Percentiles rank a stretch among this genome's conserved stretches.
These are phyloP conservation scores for Casaregolazyma lundiana DNA, from an alignment of 1,139 yeast genomes.

Conservation along the genomic window DNA sequence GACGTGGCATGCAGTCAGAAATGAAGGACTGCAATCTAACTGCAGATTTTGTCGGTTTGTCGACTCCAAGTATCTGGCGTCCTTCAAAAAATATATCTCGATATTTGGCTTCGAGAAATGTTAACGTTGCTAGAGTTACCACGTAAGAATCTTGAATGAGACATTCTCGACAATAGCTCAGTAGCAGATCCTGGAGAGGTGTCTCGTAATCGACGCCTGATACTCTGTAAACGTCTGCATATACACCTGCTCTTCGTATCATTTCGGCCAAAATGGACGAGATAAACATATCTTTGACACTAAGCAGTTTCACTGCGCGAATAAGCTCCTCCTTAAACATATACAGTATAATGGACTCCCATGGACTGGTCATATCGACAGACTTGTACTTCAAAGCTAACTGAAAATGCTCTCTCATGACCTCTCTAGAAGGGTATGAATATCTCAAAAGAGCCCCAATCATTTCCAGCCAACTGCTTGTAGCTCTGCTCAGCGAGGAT, in stretches of 20 bases:
- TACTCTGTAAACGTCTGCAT: constrained; percentile 41
- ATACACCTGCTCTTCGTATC: constrained; percentile 58
- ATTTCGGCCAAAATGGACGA: constrained; percentile 63
- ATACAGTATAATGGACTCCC: constrained; percentile 64
- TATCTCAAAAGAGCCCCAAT: constrained; percentile 57
- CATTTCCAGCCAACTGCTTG: constrained; percentile 69
- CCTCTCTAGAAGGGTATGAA: constrained; percentile 51
- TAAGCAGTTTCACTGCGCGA: constrained; percentile 56
- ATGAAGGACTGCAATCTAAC: not conserved
- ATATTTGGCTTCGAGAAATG: constrained; percentile 8
- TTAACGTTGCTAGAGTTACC: constrained; percentile 2
- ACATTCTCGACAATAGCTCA: constrained; percentile 27
- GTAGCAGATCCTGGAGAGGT: constrained; percentile 24
- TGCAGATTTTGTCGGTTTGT: not conserved
- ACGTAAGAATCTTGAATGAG: constrained; percentile 11
- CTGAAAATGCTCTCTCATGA: constrained; percentile 42
- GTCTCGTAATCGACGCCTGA: constrained; percentile 9
- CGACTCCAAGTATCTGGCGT: not conserved
- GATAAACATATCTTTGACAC: constrained; percentile 59
- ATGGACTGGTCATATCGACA: constrained; percentile 38
- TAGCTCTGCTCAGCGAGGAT: constrained; percentile 44
- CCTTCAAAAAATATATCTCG: not conserved
- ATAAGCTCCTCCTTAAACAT: constrained; percentile 56
- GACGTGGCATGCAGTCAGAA: constrained; percentile 5
- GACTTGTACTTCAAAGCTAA: constrained; percentile 34